A percentile compares a stretch with the other conserved stretches of the same genome.
Conservation (phyloP, 2,329 filamentous ascomycete genomes). For the Colletotrichum sp. region DNA sequence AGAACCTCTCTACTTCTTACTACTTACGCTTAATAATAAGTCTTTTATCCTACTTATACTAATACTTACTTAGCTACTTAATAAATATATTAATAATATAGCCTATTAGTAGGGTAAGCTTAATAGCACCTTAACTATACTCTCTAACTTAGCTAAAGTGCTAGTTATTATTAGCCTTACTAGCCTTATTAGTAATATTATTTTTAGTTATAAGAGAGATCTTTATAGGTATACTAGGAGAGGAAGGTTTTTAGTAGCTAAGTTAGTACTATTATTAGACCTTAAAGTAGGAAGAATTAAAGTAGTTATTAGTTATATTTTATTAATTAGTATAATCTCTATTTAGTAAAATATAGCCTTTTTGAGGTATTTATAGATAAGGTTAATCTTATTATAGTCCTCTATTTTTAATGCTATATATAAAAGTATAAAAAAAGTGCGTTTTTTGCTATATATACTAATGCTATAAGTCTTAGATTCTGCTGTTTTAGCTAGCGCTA, state of each 20-base stretch:
- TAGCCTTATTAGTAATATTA: not conserved
- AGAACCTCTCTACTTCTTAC: rapidly evolving
- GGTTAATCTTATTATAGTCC: too few species aligned
- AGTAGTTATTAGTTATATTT: too few species aligned
- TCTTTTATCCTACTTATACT: not conserved
- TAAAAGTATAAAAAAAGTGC: too few species aligned
- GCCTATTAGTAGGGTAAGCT: rapidly evolving
- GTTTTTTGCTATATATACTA: too few species aligned
- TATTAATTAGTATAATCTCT: too few species aligned
- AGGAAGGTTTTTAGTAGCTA: not conserved
- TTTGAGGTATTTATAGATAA: too few species aligned
- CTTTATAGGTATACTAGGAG: not conserved
- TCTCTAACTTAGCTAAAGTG: not conserved
- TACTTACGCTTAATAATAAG: not conserved
- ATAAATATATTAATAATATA: not conserved
- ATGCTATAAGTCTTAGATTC: too few species aligned
- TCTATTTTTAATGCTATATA: too few species aligned
- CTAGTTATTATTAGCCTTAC: not conserved
- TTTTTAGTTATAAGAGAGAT: not conserved
- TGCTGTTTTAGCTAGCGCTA: too few species aligned
- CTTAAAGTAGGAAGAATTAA: too few species aligned
- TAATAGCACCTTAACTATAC: not conserved
- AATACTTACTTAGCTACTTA: not conserved
- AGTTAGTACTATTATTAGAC: too few species aligned
- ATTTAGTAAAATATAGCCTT: too few species aligned